Evolutionary conservation across 257 asterid genomes (phyloP), one percentile per base, ranked within the genome.

Genomic region (Scutellaria galericulata): DNA sequence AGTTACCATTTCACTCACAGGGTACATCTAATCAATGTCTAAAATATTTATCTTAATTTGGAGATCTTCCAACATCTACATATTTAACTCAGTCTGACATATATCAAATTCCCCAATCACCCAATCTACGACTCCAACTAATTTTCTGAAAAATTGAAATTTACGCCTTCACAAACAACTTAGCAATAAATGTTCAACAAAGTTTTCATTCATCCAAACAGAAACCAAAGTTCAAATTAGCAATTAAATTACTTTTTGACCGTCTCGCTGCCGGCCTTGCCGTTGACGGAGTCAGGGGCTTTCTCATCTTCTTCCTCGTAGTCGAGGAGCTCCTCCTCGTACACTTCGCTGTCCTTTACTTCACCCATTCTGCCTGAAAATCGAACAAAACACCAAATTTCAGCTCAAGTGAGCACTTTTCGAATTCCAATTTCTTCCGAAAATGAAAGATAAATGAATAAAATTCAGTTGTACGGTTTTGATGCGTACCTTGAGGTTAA

Each of bases 231-330:
- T 20, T 27, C 68, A 67, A 61, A 20, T 60, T 15, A 71, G 48
- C 59, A 15, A 15, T 20, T 47, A 71, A 70, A 64, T 27, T 70
- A 83, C 82, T 79, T 77, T 42, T 83, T 79, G 22, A 69, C 77
- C 42, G 84, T 15, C 71, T 73, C 82, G 44, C 75, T 78, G 68
- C 64, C 51, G 73, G 74, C 55, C 78, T 77, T 77, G 63, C 78
- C 92, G 61, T 75, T 58, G 72, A 75, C 83, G 13, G 95, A 82
- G 59, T 88, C 97, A 0, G 87, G 84, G 77, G 87, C 84, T 77
- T 86, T 90, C 62, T 92, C 98, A 5, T 92, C 98, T 58, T 92
- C 98, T 71, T 92, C 98, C 78, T 92, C 98, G 83, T 92, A 92
- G 87, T 92, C 98, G 74, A 92, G 87, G 66, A 92, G 96, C 84